A percentile compares a stretch with the other conserved stretches of the same genome.
Evolutionary conservation across 306 rosid species (phyloP).

Genomic region (Dalbergia cultrata): DNA sequence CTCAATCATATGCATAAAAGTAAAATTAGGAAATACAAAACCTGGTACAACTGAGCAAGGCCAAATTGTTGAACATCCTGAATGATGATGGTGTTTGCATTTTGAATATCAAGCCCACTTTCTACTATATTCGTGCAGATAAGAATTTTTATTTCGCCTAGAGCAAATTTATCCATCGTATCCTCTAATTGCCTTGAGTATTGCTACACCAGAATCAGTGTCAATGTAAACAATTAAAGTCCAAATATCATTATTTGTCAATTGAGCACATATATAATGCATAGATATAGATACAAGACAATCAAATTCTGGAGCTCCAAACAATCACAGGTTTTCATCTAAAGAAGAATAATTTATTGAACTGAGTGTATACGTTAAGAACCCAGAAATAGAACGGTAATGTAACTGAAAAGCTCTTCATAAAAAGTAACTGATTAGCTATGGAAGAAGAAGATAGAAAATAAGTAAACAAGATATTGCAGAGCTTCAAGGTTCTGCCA

Average conservation of each 20-base stretch:
- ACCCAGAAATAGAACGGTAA: not conserved
- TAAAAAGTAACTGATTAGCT: not conserved
- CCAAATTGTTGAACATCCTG: constrained; percentile 99
- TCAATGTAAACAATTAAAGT: constrained; percentile 27
- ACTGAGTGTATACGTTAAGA: not conserved
- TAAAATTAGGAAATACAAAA: constrained; percentile 53
- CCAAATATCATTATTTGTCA: constrained; percentile 42
- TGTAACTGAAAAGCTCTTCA: not conserved
- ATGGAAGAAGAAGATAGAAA: not conserved
- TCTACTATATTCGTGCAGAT: constrained; percentile 92
- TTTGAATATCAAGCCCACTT: constrained; percentile 99
- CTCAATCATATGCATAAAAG: not conserved
- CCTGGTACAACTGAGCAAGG: constrained; percentile 97
- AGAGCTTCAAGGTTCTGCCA: not conserved
- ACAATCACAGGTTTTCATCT: constrained; percentile 2
- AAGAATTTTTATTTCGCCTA: constrained; percentile 84
- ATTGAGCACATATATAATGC: not conserved
- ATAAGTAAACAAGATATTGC: not conserved
- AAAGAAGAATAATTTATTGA: constrained; percentile 19
- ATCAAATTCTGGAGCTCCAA: constrained; percentile 13
- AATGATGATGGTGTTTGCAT: constrained; percentile 95
- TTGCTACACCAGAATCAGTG: constrained; percentile 67
- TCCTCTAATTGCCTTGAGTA: constrained; percentile 91
- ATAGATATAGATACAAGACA: constrained; percentile 12
- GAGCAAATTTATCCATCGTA: constrained; percentile 89